Evolutionary conservation across 1,284 basidiomycete genomes (phyloP), one percentile per base, ranked within the genome.

Genomic region (Ganoderma leucocontextum): DNA sequence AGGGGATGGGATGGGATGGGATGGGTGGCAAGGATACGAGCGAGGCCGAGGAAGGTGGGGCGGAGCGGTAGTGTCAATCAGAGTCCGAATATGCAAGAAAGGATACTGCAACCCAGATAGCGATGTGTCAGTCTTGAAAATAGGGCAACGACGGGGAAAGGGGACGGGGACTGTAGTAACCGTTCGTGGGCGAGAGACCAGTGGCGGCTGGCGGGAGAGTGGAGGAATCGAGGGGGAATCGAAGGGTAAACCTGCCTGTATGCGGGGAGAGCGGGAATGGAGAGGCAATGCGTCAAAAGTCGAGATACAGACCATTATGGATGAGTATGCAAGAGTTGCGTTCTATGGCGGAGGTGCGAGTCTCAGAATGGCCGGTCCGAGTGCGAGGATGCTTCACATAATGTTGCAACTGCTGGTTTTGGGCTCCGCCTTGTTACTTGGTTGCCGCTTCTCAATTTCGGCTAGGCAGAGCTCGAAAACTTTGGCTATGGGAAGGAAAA

Each of bases 391-490:
- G 44, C 66, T 75, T 88, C 88, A 94, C 92, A 93, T 93, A 77
- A 93, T 80, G 71, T 87, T 72, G 80, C 92, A 94, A 74, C 82
- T 84, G 76, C 82, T 86, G n/a, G 82, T 78, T 72, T 85, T 84
- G 42, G 89, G 88, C 71, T 84, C 91, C 8, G 83, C 75, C 78
- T 91, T 86, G 78, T 84, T 86, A 68, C 85, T 86, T 41, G 88
- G 85, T 62, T 85, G 82, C 68, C 87, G 84, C 77, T 90, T 92
- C 85, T 95, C 94, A 74, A 98, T 96, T 81, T 98, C 94, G 52
- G 83, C 89, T 68, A 98, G 86, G 77, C 95, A 94, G 55, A 93
- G 85, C 75, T 98, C 95, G 73, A 98, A 98, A 9, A 96, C 95
- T 77, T 92, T 91, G 80, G 86, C 95, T 96, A 75, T 58, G 65